Conservation (phyloP, 2,329 filamentous ascomycete genomes). For the Hypoxylon sp. region DNA sequence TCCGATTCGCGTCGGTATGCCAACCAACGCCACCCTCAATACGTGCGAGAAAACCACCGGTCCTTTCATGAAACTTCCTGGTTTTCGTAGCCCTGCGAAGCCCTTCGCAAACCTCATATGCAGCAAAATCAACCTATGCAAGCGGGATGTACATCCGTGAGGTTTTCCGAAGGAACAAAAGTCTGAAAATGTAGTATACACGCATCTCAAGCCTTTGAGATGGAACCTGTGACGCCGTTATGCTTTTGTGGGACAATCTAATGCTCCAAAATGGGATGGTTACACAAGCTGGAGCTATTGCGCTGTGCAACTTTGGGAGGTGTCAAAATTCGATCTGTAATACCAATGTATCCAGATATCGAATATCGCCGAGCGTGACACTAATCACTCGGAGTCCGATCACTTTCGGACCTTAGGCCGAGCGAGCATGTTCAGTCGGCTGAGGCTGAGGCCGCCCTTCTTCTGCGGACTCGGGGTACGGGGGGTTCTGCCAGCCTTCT, state of each 20-base stretch:
- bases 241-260: slow-evolving; percentile 30
- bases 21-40: slow-evolving; percentile 20
- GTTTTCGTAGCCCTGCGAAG: slow-evolving; percentile 39
- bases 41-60: slow-evolving; percentile 22
- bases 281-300: slow-evolving; percentile 17
- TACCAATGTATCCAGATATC: background rate
- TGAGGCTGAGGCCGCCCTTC: slow-evolving; percentile 67
- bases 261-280: slow-evolving; percentile 15
- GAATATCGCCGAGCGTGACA: slow-evolving; percentile 9
- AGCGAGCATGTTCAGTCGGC: slow-evolving; percentile 73
- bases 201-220: slow-evolving; percentile 19
- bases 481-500: slow-evolving; percentile 48
- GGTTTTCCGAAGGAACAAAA: slow-evolving; percentile 8
- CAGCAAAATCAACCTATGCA: slow-evolving; percentile 29
- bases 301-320: background rate
- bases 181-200: slow-evolving; percentile 11
- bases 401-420: slow-evolving; percentile 71
- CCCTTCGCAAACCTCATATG: slow-evolving; percentile 30
- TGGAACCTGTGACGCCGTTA: slow-evolving; percentile 25
- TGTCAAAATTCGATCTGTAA: slow-evolving; percentile 17
- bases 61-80: slow-evolving; percentile 16
- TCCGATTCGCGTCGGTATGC: slow-evolving; percentile 19
- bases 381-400: slow-evolving; percentile 1
- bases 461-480: slow-evolving; percentile 64
- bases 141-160: slow-evolving; percentile 5